These are phyloP conservation scores for Cynanchum wilfordii DNA, from an alignment of 257 asterid genomes.

Conservation along the genomic window DNA sequence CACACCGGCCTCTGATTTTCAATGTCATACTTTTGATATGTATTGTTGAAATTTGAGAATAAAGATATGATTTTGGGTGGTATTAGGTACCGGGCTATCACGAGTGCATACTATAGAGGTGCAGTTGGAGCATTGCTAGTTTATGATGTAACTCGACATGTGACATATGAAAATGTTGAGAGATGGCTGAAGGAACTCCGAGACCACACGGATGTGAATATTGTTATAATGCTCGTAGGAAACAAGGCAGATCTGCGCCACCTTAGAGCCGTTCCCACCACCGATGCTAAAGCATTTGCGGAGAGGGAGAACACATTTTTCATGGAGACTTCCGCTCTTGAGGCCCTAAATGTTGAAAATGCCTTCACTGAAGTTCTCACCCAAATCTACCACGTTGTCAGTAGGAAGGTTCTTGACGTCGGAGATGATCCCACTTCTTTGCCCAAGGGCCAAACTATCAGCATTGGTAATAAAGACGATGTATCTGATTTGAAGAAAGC, in stretches of 20 bases:
- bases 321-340: constrained; percentile 87
- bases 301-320: constrained; percentile 57
- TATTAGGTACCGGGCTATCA: constrained; percentile 77
- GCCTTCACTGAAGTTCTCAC: constrained; percentile 79
- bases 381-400: constrained; percentile 59
- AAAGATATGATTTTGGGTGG: background rate
- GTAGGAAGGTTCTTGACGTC: constrained; percentile 61
- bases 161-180: constrained; percentile 66
- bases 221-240: constrained; percentile 78
- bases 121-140: constrained; percentile 79
- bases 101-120: constrained; percentile 84
- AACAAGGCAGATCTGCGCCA: constrained; percentile 86
- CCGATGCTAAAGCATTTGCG: constrained; percentile 57
- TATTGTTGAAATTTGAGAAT: no score
- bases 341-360: constrained; percentile 64
- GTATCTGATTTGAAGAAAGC: constrained; percentile 67
- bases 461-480: constrained; percentile 59
- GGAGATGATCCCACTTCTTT: constrained; percentile 66
- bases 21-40: no score
- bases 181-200: constrained; percentile 86
- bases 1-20: no score
- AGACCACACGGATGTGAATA: constrained; percentile 74
- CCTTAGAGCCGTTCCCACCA: constrained; percentile 55
- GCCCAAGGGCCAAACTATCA: constrained; percentile 68
- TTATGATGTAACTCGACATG: constrained; percentile 71